A percentile compares a stretch with the other conserved stretches of the same genome.
These are phyloP conservation scores for Henckelia pumila DNA, from an alignment of 257 asterid species.

Conservation along the genomic window DNA sequence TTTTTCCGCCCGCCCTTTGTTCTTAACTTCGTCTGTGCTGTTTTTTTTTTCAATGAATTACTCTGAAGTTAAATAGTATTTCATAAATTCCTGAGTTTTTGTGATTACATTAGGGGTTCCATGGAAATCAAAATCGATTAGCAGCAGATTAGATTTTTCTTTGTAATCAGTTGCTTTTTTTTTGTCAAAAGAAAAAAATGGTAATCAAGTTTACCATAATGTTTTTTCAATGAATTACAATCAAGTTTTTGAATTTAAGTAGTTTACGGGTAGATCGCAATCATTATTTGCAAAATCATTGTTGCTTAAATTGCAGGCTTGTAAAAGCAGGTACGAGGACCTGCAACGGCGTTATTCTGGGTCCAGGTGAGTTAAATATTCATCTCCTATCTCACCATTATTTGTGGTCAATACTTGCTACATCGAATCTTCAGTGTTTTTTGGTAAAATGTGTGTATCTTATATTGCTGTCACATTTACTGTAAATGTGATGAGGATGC, in stretches of 20 bases:
- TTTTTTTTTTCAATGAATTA: not conserved
- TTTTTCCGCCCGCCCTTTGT: not conserved
- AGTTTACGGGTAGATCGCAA: too few species aligned
- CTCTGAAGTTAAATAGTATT: not conserved
- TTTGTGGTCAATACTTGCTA: not conserved
- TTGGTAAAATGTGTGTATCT: not conserved
- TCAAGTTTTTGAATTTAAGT: not conserved
- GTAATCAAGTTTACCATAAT: too few species aligned
- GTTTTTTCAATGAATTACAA: too few species aligned
- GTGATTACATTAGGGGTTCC: too few species aligned
- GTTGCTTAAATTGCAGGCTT: not conserved
- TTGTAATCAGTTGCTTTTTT: too few species aligned
- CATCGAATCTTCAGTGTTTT: not conserved
- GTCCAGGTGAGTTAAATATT: not conserved
- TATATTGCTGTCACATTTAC: slow-evolving; percentile 14
- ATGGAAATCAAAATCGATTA: too few species aligned
- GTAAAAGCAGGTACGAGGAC: not conserved
- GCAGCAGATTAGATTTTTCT: too few species aligned
- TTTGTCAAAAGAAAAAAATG: too few species aligned
- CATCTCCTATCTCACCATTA: too few species aligned
- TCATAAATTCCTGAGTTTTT: too few species aligned
- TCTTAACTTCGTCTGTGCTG: not conserved
- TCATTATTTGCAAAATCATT: too few species aligned
- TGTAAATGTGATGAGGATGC: slow-evolving; percentile 16
- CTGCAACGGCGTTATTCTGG: not conserved